Evolutionary conservation across 2,329 filamentous ascomycete genomes (phyloP).

Genomic region (Septoria linicola): DNA sequence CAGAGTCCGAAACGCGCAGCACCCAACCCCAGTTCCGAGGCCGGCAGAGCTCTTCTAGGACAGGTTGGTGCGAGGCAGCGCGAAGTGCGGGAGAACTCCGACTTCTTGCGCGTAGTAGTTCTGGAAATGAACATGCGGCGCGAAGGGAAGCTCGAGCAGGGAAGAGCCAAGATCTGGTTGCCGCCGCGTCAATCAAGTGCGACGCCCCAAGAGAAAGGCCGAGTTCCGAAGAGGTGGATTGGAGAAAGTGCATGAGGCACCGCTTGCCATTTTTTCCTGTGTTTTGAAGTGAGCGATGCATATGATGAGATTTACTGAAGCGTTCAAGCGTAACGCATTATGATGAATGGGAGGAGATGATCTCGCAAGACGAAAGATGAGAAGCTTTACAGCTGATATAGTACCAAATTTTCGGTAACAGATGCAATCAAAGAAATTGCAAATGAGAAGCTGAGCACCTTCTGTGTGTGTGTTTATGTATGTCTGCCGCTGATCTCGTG

Average conservation of each 20-base stretch:
- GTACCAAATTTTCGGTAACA: neutral
- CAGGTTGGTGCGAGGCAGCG: conserved; percentile 51
- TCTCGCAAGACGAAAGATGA: neutral
- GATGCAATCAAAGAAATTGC: conserved; percentile 5
- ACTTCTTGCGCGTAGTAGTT: conserved; percentile 64
- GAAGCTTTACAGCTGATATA: neutral
- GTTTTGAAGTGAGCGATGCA: neutral
- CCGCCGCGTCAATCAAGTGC: conserved; percentile 52
- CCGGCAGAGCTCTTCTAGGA: conserved; percentile 42
- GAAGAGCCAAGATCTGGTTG: conserved; percentile 60
- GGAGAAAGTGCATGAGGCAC: conserved; percentile 33
- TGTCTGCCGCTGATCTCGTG: neutral
- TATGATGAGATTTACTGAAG: conserved; percentile 10
- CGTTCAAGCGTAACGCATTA: conserved; percentile 22
- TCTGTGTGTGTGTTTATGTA: neutral
- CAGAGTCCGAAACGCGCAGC: conserved; percentile 36
- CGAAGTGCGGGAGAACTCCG: conserved; percentile 63
- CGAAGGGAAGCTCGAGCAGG: conserved; percentile 60
- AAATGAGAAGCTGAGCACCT: neutral
- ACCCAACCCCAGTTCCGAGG: conserved; percentile 46
- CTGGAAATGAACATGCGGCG: conserved; percentile 68
- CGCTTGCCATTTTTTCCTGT: neutral
- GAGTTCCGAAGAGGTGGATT: conserved; percentile 33
- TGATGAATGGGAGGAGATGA: neutral
- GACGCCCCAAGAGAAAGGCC: conserved; percentile 20